These are phyloP conservation scores for Schizochytrium sp. DNA, from an alignment of 108 stramenopile species.

Conservation along the genomic window DNA sequence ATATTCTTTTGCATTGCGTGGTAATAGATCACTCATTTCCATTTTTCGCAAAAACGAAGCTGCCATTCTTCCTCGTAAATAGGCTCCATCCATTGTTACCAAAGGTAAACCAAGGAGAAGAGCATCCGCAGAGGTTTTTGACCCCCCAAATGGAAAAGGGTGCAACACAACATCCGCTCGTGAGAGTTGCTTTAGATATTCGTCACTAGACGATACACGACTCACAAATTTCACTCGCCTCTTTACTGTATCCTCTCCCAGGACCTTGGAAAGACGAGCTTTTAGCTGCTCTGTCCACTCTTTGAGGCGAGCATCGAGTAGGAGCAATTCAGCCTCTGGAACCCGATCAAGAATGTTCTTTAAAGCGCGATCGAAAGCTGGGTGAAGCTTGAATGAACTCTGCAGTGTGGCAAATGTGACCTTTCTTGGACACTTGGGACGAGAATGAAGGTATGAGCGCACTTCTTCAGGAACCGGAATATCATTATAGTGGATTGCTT, in stretches of 20 bases:
- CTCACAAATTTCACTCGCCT: slow-evolving; percentile 66
- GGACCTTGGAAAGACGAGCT: slow-evolving; percentile 61
- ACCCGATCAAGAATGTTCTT: slow-evolving; percentile 71
- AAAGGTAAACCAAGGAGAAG: slow-evolving; percentile 74
- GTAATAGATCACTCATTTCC: background rate
- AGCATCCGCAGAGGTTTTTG: slow-evolving; percentile 81
- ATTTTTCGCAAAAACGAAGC: slow-evolving; percentile 51
- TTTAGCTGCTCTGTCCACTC: slow-evolving; percentile 69
- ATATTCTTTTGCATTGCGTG: slow-evolving; percentile 35
- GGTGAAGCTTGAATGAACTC: slow-evolving; percentile 81
- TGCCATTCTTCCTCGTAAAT: slow-evolving; percentile 81
- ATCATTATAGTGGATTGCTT: slow-evolving; percentile 76
- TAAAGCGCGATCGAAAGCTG: slow-evolving; percentile 77
- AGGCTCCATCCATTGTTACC: slow-evolving; percentile 76
- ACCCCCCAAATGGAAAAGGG: slow-evolving; percentile 84
- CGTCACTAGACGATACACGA: slow-evolving; percentile 62
- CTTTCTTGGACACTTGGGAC: background rate
- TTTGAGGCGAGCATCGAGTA: slow-evolving; percentile 71
- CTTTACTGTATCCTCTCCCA: slow-evolving; percentile 4
- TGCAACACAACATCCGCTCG: slow-evolving; percentile 77
- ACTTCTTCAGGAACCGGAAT: slow-evolving; percentile 67
- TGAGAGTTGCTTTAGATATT: slow-evolving; percentile 70
- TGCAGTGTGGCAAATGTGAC: slow-evolving; percentile 77
- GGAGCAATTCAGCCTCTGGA: slow-evolving; percentile 67
- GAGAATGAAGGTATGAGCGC: slow-evolving; percentile 57